Percentiles rank a stretch among this genome's conserved stretches.
Conservation (phyloP, 2,329 filamentous ascomycete species). For the Botryotinia calthae region DNA sequence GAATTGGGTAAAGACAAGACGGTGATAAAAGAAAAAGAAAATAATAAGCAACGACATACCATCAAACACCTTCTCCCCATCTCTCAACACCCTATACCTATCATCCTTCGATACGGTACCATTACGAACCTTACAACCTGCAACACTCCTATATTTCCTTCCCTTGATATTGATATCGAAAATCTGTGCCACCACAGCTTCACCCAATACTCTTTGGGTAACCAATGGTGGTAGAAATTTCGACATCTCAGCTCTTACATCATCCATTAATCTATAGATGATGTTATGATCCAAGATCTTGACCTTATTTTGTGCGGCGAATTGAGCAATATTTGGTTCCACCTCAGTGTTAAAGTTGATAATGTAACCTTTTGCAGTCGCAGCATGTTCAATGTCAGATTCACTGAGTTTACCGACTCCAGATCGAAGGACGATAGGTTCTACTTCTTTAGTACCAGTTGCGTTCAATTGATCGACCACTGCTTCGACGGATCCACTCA, state of each 20-base stretch:
- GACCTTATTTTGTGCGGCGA: constrained; percentile 71
- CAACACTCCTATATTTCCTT: constrained; percentile 69
- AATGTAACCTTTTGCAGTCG: constrained; percentile 70
- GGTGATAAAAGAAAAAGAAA: neutral
- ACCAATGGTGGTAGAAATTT: constrained; percentile 66
- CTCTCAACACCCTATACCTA: constrained; percentile 69
- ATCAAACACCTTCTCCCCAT: constrained; percentile 70
- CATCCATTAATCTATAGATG: constrained; percentile 77
- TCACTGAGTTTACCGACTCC: constrained; percentile 76
- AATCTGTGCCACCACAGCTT: constrained; percentile 79
- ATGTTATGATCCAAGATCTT: constrained; percentile 80
- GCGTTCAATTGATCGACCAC: constrained; percentile 73
- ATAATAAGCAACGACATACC: constrained; percentile 57
- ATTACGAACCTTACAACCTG: constrained; percentile 84
- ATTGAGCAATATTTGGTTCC: constrained; percentile 62
- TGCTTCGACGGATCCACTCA: constrained; percentile 90
- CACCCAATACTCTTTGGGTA: constrained; percentile 71
- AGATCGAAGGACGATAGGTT: constrained; percentile 71
- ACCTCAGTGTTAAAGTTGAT: constrained; percentile 82
- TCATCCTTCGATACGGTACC: constrained; percentile 64
- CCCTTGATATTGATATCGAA: constrained; percentile 83
- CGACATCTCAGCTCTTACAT: constrained; percentile 65
- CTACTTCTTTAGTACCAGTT: constrained; percentile 82
- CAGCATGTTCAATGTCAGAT: constrained; percentile 86
- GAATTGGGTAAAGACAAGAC: neutral